phyloP scores from a whole-genome alignment of 257 asterid species.

The Fraxinus cuspidata region DNA sequence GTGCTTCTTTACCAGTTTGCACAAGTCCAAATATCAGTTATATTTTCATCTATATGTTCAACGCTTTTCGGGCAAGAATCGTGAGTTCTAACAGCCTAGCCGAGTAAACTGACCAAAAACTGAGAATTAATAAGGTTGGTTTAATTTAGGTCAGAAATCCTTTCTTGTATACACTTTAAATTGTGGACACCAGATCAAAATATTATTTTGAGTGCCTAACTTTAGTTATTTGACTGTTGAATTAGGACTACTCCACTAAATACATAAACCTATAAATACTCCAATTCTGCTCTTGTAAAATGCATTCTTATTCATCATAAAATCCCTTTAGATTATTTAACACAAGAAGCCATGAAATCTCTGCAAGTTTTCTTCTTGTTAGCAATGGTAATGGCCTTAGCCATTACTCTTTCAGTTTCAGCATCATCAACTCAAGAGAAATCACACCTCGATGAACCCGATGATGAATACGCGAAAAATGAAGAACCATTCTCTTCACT shows the following conservation, averaged over 20 bases:
- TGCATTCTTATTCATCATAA: slow-evolving; percentile 13
- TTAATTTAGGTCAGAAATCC: background rate
- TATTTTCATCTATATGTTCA: background rate
- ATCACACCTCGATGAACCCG: background rate
- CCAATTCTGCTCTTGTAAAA: slow-evolving; percentile 3
- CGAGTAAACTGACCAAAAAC: background rate
- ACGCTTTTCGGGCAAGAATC: background rate
- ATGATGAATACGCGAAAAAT: slow-evolving; percentile 3
- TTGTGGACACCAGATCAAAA: background rate
- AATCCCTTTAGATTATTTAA: background rate
- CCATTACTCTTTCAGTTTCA: slow-evolving; percentile 25
- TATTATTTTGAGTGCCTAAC: slow-evolving; percentile 34
- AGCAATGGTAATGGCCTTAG: slow-evolving; percentile 28
- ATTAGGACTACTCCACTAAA: slow-evolving; percentile 38
- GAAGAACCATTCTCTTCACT: slow-evolving; percentile 25
- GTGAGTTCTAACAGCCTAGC: background rate
- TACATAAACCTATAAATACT: slow-evolving; percentile 17
- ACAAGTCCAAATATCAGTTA: background rate
- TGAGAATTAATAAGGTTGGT: background rate
- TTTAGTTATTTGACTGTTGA: slow-evolving; percentile 32
- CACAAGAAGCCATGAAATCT: slow-evolving; percentile 34
- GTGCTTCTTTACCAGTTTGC: slow-evolving; percentile 20
- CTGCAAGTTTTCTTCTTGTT: slow-evolving; percentile 34
- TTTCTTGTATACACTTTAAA: background rate
- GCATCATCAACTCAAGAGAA: slow-evolving; percentile 25